A percentile compares a stretch with the other conserved stretches of the same genome.
These are phyloP conservation scores for Asterophora lycoperdoides DNA, from an alignment of 768 basidiomycete genomes.

Conservation along the genomic window DNA sequence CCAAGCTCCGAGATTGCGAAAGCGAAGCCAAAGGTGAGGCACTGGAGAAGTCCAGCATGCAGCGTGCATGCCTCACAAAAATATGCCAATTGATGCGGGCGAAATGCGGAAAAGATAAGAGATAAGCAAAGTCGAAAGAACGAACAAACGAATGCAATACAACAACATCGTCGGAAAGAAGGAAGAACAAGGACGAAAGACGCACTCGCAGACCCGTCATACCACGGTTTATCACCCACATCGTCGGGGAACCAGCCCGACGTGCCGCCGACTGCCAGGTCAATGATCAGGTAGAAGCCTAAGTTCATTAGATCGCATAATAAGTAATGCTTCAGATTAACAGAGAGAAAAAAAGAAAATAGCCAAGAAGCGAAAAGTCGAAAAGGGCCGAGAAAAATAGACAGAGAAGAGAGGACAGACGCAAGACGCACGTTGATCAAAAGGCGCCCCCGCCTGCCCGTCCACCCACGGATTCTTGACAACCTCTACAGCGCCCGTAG, in stretches of 20 bases:
- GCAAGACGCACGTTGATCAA: conserved; percentile 61
- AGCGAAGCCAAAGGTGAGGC: too few species aligned
- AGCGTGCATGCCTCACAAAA: too few species aligned
- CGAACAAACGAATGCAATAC: background rate
- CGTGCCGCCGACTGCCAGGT: conserved; percentile 77
- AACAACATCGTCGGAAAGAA: background rate
- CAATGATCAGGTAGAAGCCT: conserved; percentile 78
- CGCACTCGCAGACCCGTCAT: conserved; percentile 54
- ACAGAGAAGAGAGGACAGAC: conserved; percentile 22
- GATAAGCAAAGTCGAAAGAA: too few species aligned
- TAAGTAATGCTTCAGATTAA: too few species aligned
- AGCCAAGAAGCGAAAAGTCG: too few species aligned
- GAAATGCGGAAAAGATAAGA: too few species aligned
- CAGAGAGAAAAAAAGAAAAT: too few species aligned
- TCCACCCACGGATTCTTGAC: conserved; percentile 65
- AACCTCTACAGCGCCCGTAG: conserved; percentile 46
- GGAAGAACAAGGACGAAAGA: background rate
- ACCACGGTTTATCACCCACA: conserved; percentile 72
- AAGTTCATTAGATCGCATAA: too few species aligned
- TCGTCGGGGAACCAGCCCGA: conserved; percentile 88
- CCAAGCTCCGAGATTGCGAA: too few species aligned
- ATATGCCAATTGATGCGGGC: too few species aligned
- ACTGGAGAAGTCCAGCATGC: too few species aligned
- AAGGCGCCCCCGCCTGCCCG: conserved; percentile 63
- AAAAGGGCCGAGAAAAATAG: too few species aligned